These are phyloP conservation scores for Plasmodium vivax DNA, from an alignment of 169 alveolate species.

Conservation along the genomic window DNA sequence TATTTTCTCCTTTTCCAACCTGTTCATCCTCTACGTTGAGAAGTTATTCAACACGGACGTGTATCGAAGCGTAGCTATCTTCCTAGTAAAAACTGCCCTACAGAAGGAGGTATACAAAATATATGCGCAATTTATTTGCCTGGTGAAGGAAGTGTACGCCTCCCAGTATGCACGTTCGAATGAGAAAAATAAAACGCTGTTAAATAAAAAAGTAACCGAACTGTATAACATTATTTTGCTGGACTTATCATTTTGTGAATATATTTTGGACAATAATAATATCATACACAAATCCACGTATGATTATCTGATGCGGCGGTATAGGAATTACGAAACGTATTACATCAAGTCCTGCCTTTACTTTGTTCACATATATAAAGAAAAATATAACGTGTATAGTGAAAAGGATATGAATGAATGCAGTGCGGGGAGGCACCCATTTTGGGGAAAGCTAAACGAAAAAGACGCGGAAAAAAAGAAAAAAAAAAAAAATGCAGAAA, in stretches of 20 bases:
- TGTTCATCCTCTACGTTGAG: constrained; percentile 54
- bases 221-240: constrained; percentile 44
- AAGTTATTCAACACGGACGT: constrained; percentile 34
- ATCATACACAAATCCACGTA: constrained; percentile 48
- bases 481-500: constrained; percentile 6
- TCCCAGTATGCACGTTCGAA: not conserved
- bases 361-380: constrained; percentile 52
- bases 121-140: constrained; percentile 10
- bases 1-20: constrained; percentile 52
- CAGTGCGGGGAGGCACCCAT: constrained; percentile 9
- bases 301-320: constrained; percentile 50
- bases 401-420: constrained; percentile 15
- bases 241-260: constrained; percentile 56
- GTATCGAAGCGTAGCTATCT: constrained; percentile 31
- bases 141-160: not conserved
- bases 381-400: constrained; percentile 60
- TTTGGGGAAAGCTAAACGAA: constrained; percentile 4
- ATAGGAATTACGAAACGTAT: constrained; percentile 18
- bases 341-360: constrained; percentile 53
- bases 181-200: constrained; percentile 14
- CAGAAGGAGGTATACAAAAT: constrained; percentile 29
- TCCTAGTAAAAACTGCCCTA: constrained; percentile 34
- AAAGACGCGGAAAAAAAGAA: not conserved
- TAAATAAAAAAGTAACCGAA: constrained; percentile 61
- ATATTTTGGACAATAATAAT: constrained; percentile 50